Percentiles rank a stretch among this genome's conserved stretches.
These are phyloP conservation scores for Diutina ranongensis DNA, from an alignment of 1,139 yeast genomes.

Conservation along the genomic window DNA sequence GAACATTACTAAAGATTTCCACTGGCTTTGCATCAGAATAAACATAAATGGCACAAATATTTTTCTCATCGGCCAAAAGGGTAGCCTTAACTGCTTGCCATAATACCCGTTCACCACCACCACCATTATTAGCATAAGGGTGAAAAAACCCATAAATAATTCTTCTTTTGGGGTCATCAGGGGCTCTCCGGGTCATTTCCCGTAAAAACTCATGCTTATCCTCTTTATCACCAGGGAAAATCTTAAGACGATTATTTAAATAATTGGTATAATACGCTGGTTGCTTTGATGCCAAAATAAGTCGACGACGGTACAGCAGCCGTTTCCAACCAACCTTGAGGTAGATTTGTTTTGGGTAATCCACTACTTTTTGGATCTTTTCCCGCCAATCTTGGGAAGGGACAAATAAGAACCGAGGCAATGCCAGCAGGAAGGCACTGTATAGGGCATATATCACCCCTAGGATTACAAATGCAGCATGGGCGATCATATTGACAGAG, in stretches of 20 bases:
- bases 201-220: conserved; percentile 17
- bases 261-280: conserved; percentile 19
- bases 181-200: conserved; percentile 24
- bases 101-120: conserved; percentile 94
- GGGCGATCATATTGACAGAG: neutral
- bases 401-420: conserved; percentile 29
- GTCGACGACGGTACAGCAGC: conserved; percentile 4
- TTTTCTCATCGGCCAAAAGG: conserved; percentile 33
- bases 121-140: conserved; percentile 93
- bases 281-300: conserved; percentile 1
- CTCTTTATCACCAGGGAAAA: conserved; percentile 21
- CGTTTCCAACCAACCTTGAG: conserved; percentile 22
- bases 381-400: conserved; percentile 37
- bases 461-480: neutral
- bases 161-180: conserved; percentile 28
- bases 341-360: conserved; percentile 25
- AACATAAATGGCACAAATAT: conserved; percentile 69
- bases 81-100: conserved; percentile 90
- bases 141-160: conserved; percentile 78
- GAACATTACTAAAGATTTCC: conserved; percentile 47
- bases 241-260: conserved; percentile 26
- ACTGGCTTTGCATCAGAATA: conserved; percentile 43
- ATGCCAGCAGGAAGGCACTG: conserved; percentile 13
- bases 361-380: conserved; percentile 22
- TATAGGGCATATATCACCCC: conserved; percentile 6